Conservation (phyloP, 768 basidiomycete species). For the Pilatotrama ljubarskyi region DNA sequence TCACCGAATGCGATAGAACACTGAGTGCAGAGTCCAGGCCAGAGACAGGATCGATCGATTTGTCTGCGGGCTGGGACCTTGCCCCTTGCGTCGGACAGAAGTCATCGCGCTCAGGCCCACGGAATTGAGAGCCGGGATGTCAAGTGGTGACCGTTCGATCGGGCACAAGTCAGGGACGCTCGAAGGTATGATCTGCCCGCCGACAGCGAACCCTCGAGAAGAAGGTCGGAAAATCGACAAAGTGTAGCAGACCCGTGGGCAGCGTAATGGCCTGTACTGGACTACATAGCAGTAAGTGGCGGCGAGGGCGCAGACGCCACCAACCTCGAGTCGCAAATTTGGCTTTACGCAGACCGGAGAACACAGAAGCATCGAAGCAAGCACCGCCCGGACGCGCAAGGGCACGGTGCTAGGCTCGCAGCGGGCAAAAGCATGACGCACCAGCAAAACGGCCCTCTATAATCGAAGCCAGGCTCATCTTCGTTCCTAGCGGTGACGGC, state of each 20-base stretch:
- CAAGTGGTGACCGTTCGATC: too few species aligned
- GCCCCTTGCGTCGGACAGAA: too few species aligned
- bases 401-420: not conserved
- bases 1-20: too few species aligned
- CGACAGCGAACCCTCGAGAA: conserved; percentile 3
- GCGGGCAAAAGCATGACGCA: conserved; percentile 13
- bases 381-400: not conserved
- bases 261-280: not conserved
- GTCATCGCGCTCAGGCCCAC: too few species aligned
- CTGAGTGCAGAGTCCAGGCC: too few species aligned
- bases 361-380: not conserved
- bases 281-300: not conserved
- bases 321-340: too few species aligned
- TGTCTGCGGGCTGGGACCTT: too few species aligned
- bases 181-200: not conserved
- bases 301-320: not conserved
- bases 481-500: not conserved
- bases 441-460: not conserved
- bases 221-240: too few species aligned
- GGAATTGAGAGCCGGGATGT: too few species aligned
- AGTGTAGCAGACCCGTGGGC: too few species aligned
- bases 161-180: too few species aligned
- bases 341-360: not conserved
- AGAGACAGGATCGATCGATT: too few species aligned
- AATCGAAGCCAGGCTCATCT: not conserved